phyloP scores from a whole-genome alignment of 257 asterid species.

The Perilla frutescens region DNA sequence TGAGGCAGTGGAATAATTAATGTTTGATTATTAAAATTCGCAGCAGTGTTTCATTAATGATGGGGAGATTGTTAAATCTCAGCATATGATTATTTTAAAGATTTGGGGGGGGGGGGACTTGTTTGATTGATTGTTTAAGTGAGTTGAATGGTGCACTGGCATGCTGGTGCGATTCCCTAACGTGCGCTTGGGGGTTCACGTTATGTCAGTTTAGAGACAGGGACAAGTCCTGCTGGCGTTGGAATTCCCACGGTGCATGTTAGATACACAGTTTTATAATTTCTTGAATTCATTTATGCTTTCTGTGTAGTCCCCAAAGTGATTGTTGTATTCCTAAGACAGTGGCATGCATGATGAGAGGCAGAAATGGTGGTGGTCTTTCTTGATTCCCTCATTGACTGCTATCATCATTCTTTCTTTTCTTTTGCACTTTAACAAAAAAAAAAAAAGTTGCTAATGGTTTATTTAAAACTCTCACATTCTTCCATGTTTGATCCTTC shows the following conservation, averaged over 20 bases:
- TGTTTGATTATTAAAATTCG: neutral
- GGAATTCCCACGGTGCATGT: constrained; percentile 59
- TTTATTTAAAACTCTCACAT: neutral
- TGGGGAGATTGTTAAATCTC: too few species aligned
- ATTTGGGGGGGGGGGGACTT: neutral
- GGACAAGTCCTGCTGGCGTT: constrained; percentile 60
- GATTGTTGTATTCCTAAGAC: constrained; percentile 33
- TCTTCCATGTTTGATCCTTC: constrained; percentile 31
- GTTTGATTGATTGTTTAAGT: constrained; percentile 31
- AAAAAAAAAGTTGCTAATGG: too few species aligned
- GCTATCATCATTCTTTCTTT: constrained; percentile 39
- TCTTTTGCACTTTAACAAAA: constrained; percentile 30
- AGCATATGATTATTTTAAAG: neutral
- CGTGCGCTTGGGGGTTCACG: constrained; percentile 65
- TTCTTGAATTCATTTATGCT: constrained; percentile 37
- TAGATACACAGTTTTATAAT: constrained; percentile 24
- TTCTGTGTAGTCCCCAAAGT: constrained; percentile 29
- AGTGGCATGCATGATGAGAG: constrained; percentile 45
- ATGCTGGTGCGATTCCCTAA: constrained; percentile 52
- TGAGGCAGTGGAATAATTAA: constrained; percentile 18
- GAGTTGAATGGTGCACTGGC: constrained; percentile 43
- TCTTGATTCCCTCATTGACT: constrained; percentile 54
- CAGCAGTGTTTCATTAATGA: constrained; percentile 5
- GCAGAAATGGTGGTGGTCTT: constrained; percentile 59
- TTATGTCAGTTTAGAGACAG: constrained; percentile 62